Base-by-base conservation (phyloP, 108 stramenopile species). In the Nitzschia inconspicua region DNA sequence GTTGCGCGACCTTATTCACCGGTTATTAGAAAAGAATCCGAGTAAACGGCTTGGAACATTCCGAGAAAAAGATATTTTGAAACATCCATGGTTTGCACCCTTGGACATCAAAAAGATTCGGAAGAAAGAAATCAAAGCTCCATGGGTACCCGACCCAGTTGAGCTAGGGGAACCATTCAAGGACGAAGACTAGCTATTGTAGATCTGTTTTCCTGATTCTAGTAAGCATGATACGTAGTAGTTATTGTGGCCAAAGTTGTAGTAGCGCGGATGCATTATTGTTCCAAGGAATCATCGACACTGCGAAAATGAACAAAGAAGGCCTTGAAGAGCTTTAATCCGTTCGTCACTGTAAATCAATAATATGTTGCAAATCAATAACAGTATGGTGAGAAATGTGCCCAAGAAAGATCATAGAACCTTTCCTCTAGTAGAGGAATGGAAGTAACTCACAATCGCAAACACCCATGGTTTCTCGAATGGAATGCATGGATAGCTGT, bases 401-500 rank as follows among this genome's bases (percentile, higher is more conserved):
- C n/a, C n/a, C n/a, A n/a, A n/a, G n/a, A n/a, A n/a, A n/a, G n/a
- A n/a, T n/a, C n/a, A 31, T 8, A 26, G 65, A 47, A 27, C 22
- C 20, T 13, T 51, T 34, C 27, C 18, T 13, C 6, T 30, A 20
- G 16, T 9, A 40, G 44, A 48, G 18, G 29, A 64, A 61, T 8
- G 36, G 24, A 35, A 40, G 28, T 13, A 36, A 68, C 75, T 68
- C 65, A 55, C 86, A 66, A 51, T 89, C 91, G 47, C 69, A 84
- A 35, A 76, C 62, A 0, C 90, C 90, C 90, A 92, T 89, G n/a
- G 88, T 89, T 63, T 97, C 95, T 13, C 96, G 78, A 61, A 91
- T 89, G 14, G 78, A 82, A 70, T 99, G 98, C 98, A 99, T 99
- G 23, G 86, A 83, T 19, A 97, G 64, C 66, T 98, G 97, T 10